Percentiles rank a stretch among this genome's conserved stretches.
These are phyloP conservation scores for Silene vulgaris DNA, from an alignment of 179 eudicot species.

Conservation along the genomic window DNA sequence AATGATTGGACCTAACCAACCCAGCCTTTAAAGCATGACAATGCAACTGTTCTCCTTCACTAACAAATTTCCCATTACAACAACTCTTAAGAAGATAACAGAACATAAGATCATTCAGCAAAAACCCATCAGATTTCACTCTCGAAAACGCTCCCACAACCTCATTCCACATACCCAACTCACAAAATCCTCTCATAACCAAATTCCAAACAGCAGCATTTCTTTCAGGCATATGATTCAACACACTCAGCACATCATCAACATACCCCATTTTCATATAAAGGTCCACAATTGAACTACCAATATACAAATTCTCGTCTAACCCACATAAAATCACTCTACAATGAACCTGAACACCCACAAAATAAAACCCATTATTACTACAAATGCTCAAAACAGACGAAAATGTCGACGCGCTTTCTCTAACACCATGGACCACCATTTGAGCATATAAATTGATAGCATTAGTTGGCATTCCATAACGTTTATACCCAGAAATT, in stretches of 20 bases:
- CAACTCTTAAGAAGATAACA: conserved; percentile 65
- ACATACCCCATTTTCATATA: conserved; percentile 50
- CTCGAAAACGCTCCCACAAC: conserved; percentile 31
- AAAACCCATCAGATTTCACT: conserved; percentile 46
- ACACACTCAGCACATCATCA: conserved; percentile 46
- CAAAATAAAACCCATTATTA: conserved; percentile 33
- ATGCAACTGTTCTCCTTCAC: conserved; percentile 58
- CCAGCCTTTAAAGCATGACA: conserved; percentile 52
- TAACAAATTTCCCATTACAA: conserved; percentile 40
- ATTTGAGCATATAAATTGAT: conserved; percentile 42
- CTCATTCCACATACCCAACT: conserved; percentile 43
- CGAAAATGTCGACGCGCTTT: conserved; percentile 55
- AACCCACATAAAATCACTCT: conserved; percentile 56
- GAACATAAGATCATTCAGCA: conserved; percentile 53
- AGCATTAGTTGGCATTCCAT: conserved; percentile 35
- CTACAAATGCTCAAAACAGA: conserved; percentile 53
- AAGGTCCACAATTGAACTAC: conserved; percentile 53
- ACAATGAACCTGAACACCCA: conserved; percentile 59
- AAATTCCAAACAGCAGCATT: conserved; percentile 57
- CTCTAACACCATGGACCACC: conserved; percentile 43
- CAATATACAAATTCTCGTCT: conserved; percentile 45
- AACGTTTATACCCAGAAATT: conserved; percentile 48
- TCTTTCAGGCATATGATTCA: conserved; percentile 44
- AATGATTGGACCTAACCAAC: conserved; percentile 37
- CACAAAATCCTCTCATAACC: conserved; percentile 59